Percentiles rank a stretch among this genome's conserved stretches.
Conservation (phyloP, 345 rosid species). For the Gossypium mustelinum region DNA sequence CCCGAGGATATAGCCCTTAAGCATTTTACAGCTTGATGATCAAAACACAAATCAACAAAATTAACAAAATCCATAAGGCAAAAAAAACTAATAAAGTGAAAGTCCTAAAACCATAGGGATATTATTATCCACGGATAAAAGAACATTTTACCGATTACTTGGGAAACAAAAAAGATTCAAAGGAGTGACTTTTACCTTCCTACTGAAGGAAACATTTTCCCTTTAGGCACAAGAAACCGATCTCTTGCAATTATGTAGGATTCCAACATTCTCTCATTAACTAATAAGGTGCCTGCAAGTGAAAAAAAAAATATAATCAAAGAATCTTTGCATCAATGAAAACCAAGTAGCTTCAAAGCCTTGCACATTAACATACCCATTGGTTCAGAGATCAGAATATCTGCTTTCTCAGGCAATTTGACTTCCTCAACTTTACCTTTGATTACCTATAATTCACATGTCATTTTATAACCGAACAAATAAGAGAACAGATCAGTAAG, state of each 20-base stretch:
- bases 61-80: neutral
- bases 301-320: neutral
- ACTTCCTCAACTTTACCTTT: constrained; percentile 97
- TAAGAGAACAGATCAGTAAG: constrained; percentile 8
- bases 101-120: neutral
- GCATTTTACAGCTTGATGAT: neutral
- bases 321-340: neutral
- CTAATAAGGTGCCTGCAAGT: constrained; percentile 77
- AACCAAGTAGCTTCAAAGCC: constrained; percentile 7
- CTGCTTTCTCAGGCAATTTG: constrained; percentile 95
- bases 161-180: constrained; percentile 4
- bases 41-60: constrained; percentile 3
- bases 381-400: constrained; percentile 93
- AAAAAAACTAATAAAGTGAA: neutral
- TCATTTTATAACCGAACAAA: constrained; percentile 14
- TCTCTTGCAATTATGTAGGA: constrained; percentile 98
- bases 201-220: constrained; percentile 89
- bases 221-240: constrained; percentile 74
- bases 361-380: constrained; percentile 58
- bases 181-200: constrained; percentile 62
- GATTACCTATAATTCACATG: constrained; percentile 53
- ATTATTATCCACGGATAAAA: neutral
- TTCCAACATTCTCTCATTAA: constrained; percentile 97
- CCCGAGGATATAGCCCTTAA: neutral
- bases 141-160: neutral